Percentiles rank a stretch among this genome's conserved stretches.
Conservation (phyloP, 1,284 basidiomycete genomes). For the Rhizoctonia solani region DNA sequence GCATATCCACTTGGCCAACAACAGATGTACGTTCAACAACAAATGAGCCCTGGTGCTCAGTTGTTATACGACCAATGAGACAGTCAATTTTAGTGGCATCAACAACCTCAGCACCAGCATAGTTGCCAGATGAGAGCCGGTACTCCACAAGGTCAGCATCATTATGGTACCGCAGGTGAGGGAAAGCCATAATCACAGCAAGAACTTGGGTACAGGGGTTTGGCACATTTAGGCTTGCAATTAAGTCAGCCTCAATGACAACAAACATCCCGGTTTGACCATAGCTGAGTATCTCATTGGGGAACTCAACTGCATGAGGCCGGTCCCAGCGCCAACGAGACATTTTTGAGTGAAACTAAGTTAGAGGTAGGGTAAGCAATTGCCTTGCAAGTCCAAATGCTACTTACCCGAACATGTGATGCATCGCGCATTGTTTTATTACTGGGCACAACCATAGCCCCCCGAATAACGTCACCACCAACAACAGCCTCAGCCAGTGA, state of each 20-base stretch:
- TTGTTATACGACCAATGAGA: background rate
- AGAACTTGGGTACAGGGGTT: background rate
- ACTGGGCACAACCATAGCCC: background rate
- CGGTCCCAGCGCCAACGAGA: no score
- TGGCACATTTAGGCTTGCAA: background rate
- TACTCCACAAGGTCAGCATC: slow-evolving; percentile 6
- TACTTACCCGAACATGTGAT: no score
- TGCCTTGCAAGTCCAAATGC: no score
- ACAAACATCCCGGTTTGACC: background rate
- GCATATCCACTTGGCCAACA: slow-evolving; percentile 25
- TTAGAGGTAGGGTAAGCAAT: no score
- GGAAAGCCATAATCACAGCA: background rate
- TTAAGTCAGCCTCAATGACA: background rate
- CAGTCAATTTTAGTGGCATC: slow-evolving; percentile 1
- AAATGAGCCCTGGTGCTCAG: background rate
- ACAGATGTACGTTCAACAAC: slow-evolving; percentile 2
- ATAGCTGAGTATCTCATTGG: background rate
- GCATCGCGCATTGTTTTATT: background rate
- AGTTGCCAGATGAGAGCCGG: background rate
- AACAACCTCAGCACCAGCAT: background rate
- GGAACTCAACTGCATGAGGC: background rate
- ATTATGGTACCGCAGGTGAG: background rate
- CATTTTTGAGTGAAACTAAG: no score
- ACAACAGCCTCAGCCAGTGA: background rate
- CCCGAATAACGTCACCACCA: background rate